Percentiles rank a stretch among this genome's conserved stretches.
These are phyloP conservation scores for Alloteropsis angusta DNA, from an alignment of 202 grass and related monocot genomes.

Conservation along the genomic window DNA sequence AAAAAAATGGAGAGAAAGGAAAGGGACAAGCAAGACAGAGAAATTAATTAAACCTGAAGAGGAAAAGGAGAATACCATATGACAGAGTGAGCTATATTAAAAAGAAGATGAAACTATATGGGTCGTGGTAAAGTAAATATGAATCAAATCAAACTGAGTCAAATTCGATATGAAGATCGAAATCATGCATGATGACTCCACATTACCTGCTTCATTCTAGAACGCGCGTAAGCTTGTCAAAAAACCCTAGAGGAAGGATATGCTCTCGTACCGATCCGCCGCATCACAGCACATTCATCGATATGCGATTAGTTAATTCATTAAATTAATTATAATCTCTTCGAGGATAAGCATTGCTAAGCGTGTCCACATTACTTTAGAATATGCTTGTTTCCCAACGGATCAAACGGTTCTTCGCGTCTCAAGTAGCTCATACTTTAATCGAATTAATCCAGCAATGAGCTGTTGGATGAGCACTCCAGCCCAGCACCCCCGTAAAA, in stretches of 20 bases:
- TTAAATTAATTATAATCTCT: neutral
- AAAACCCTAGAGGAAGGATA: neutral
- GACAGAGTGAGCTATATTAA: no score
- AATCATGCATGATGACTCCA: neutral
- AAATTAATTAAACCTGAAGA: neutral
- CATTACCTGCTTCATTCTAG: neutral
- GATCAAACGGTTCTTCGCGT: neutral
- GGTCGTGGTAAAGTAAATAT: neutral
- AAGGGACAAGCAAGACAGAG: neutral
- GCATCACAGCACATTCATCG: neutral
- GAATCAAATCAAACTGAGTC: neutral
- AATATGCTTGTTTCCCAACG: neutral
- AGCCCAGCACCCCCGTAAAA: neutral
- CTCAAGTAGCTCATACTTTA: neutral
- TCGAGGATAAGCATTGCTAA: conserved; percentile 11
- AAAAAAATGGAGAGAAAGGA: neutral
- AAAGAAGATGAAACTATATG: no score
- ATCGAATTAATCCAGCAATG: neutral
- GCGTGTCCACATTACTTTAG: neutral
- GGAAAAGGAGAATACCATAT: neutral
- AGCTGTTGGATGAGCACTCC: neutral
- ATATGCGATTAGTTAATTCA: neutral
- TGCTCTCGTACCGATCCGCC: conserved; percentile 6
- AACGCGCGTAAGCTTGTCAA: neutral
- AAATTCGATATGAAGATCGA: neutral